Conservation (phyloP, 441 rosid genomes). For the Eutrema salsugineum region DNA sequence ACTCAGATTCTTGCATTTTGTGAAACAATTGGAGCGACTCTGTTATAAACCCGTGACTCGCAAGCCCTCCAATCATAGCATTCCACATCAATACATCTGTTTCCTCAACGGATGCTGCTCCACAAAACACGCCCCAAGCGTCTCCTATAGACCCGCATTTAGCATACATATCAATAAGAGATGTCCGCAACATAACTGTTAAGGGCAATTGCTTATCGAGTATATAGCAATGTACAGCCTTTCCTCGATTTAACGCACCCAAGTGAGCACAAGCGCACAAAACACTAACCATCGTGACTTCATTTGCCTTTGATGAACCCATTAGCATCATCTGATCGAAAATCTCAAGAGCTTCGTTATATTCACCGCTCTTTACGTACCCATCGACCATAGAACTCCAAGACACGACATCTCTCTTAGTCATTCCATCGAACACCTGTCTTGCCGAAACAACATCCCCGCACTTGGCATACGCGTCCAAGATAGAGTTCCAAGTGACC, state of each 20-base stretch:
- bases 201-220: conserved; percentile 41
- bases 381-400: conserved; percentile 88
- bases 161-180: conserved; percentile 90
- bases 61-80: conserved; percentile 81
- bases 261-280: conserved; percentile 83
- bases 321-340: conserved; percentile 50
- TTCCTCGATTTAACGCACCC: conserved; percentile 67
- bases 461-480: conserved; percentile 70
- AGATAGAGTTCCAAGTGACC: conserved; percentile 78
- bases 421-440: conserved; percentile 57
- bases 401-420: conserved; percentile 62
- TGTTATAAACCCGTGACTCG: conserved; percentile 60
- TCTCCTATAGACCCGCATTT: conserved; percentile 75
- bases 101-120: conserved; percentile 27
- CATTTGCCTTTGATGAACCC: conserved; percentile 58
- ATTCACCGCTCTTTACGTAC: conserved; percentile 55
- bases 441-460: conserved; percentile 51
- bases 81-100: conserved; percentile 79
- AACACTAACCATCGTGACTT: conserved; percentile 82
- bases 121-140: conserved; percentile 52
- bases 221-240: conserved; percentile 50
- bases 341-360: conserved; percentile 52
- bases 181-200: conserved; percentile 58
- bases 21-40: conserved; percentile 54
- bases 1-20: conserved; percentile 50